Base-by-base conservation (phyloP, 345 rosid genomes). In the Combretum micranthum region DNA sequence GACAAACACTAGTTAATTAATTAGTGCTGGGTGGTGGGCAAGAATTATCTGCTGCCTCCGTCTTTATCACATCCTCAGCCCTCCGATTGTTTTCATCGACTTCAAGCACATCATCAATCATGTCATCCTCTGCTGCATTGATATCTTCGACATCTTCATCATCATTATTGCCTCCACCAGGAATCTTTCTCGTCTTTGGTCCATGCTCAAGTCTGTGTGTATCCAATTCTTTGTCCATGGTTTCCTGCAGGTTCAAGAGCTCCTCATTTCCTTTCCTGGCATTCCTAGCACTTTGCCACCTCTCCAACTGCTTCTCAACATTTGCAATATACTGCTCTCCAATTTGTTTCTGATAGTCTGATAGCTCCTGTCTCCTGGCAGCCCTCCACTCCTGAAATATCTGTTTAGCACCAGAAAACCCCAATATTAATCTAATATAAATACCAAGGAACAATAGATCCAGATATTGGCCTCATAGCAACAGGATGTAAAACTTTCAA, bases 171-270 rank as follows among this genome's bases (percentile, higher is more conserved):
- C 75, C 69, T 60, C 81, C 77, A 64, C 83, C 88, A 0, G 84
- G 96, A 19, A 93, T 83, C 73, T 83, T 89, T 72, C 97, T 87
- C 32, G 76, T 78, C 83, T 87, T 93, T 16, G 92, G 99, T 57
- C 99, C 99, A 46, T 93, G 94, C 82, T 93, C 96, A 61, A 93
- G 86, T 78, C 90, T 73, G 65, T 89, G 99, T 17, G 77, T 79
- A 57, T 93, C 99, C 69, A 93, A 69, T 61, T 93, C 99, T 66
- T 85, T 85, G 83, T 93, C 97, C 97, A 93, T 93, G 0, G 97
- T 87, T 72, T 93, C 97, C 72, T 93, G 99, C 56, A 89, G 75
- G 73, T 82, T 85, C 50, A 82, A 55, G 49, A 45, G 59, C 52
- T 68, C 71, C 43, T 70, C 90, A 72, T 64, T 82, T 20, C 60